Evolutionary conservation across 345 rosid species (phyloP), one percentile per base, ranked within the genome.

Genomic region (Eucalyptus pumila): DNA sequence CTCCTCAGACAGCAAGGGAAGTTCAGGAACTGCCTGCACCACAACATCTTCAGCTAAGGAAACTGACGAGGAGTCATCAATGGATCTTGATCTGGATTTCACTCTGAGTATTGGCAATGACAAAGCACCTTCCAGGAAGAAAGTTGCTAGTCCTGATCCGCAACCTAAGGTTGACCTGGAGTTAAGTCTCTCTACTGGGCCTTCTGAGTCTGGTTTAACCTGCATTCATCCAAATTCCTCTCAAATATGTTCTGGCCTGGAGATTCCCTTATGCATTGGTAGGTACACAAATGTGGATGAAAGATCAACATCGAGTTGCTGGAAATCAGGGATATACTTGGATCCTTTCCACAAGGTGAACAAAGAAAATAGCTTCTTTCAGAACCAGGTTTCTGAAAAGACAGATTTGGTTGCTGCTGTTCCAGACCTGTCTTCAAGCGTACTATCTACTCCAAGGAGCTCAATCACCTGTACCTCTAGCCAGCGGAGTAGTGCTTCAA

Each of bases 1-100:
- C 92, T 97, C 99, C 80, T 97, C 99, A 12, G 98, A 98, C 90
- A 97, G 98, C 91, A 96, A 96, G 92, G 98, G 94, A 80, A 97
- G 99, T 91, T 94, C 98, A 4, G 94, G 94, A 80, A 95, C 98
- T 91, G 98, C 94, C 89, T 95, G 94, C 91, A 94, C 96, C 48
- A 91, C 95, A 50, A 89, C 93, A 90, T 96, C 98, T 87, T 96
- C 99, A 48, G 97, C 98, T 72, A 97, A 95, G 93, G 99, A 96
- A 94, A 95, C 93, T 87, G 98, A 96, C 44, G 99, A 94, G 88
- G 99, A 94, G 91, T 96, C 97, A 37, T 95, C 98, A 1, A 93
- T 96, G 97, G 97, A 96, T 93, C 93, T 96, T 89, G 99, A 96
- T 52, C 92, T 97, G 69, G 95, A 97, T 87, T 98, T 97, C 89